Base-by-base conservation (phyloP, 305 asterid genomes). In the Solanum hybrid region DNA sequence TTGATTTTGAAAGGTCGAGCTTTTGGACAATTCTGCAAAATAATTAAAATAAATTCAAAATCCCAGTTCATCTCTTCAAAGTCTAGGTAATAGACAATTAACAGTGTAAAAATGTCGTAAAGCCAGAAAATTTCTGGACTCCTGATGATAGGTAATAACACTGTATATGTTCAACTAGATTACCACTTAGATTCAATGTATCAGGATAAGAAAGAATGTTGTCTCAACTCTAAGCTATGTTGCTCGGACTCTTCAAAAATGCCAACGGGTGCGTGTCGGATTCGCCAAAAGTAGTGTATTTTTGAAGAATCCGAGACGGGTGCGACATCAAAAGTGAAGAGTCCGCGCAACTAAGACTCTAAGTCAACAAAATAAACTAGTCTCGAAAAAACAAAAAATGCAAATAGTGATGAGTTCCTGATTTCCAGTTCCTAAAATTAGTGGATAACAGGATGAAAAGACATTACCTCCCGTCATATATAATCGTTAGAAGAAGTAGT, bases 1-100 rank as follows among this genome's bases (percentile, higher is more conserved):
- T 96, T 89, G 99, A 97, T 92, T 96, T 97, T 89, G 98, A 92
- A 90, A 97, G 98, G 87, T 97, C 99, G 76, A 97, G 97, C 90
- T 97, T 96, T 92, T 96, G 99, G 91, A 97, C 98, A 90, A 94
- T 93, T 95, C 99, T 97, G 97, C 94, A 93, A n/a, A 40, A 79
- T 40, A 87, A 37, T 8, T 20, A 75, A 56, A 72, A 71, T 24
- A 24, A 51, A 86, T 80, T 72, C 37, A 42, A 89, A 10, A 78
- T 87, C 27, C 36, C 76, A 71, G 37, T 6, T 11, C 35, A 80
- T 89, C 72, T 40, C 79, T 84, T 84, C 88, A 34, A 85, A 85
- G n/a, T 51, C 88, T 85, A 56, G 34, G 46, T 56, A 85, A 32
- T 56, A 85, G 31, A 26, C 42, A 31, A 84, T 84, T 35, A 51